phyloP scores from a whole-genome alignment of 768 basidiomycete genomes.

The Mycena belliarum region DNA sequence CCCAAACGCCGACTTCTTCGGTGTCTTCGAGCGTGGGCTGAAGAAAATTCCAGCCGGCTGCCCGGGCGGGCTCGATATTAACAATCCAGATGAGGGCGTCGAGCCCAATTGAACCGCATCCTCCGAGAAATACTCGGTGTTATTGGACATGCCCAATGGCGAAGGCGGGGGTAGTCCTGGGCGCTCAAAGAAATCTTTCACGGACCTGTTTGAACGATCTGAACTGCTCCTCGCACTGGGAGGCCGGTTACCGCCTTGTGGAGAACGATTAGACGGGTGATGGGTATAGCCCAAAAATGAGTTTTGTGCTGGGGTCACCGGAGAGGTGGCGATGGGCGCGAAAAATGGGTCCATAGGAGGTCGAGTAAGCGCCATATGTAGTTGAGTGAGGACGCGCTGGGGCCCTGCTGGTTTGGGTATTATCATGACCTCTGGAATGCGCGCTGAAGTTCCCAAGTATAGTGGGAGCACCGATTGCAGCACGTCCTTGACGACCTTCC shows the following conservation, averaged over 20 bases:
- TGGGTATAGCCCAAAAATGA: slow-evolving; percentile 40
- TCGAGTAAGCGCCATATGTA: slow-evolving; percentile 87
- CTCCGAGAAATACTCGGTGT: slow-evolving; percentile 75
- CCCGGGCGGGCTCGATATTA: slow-evolving; percentile 92
- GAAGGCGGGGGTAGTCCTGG: slow-evolving; percentile 56
- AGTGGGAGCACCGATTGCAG: slow-evolving; percentile 67
- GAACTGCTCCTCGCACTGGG: slow-evolving; percentile 57
- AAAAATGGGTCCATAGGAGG: slow-evolving; percentile 92
- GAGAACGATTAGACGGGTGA: slow-evolving; percentile 31
- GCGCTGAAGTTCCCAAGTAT: slow-evolving; percentile 39
- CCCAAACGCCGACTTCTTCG: slow-evolving; percentile 35
- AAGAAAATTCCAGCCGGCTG: slow-evolving; percentile 96
- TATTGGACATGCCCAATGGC: slow-evolving; percentile 69
- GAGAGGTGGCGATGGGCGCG: slow-evolving; percentile 91
- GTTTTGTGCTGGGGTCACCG: slow-evolving; percentile 65
- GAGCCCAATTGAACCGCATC: slow-evolving; percentile 71
- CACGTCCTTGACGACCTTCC: slow-evolving; percentile 83
- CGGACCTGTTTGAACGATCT: slow-evolving; percentile 62
- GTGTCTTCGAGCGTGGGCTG: slow-evolving; percentile 62
- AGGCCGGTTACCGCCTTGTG: slow-evolving; percentile 46
- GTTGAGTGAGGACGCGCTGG: slow-evolving; percentile 85
- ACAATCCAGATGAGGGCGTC: slow-evolving; percentile 80
- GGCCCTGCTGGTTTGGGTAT: slow-evolving; percentile 98
- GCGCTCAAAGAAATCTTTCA: slow-evolving; percentile 41
- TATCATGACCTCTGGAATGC: slow-evolving; percentile 89